phyloP scores from a whole-genome alignment of 2,329 filamentous ascomycete genomes.

The Aureobasidium sp. region DNA sequence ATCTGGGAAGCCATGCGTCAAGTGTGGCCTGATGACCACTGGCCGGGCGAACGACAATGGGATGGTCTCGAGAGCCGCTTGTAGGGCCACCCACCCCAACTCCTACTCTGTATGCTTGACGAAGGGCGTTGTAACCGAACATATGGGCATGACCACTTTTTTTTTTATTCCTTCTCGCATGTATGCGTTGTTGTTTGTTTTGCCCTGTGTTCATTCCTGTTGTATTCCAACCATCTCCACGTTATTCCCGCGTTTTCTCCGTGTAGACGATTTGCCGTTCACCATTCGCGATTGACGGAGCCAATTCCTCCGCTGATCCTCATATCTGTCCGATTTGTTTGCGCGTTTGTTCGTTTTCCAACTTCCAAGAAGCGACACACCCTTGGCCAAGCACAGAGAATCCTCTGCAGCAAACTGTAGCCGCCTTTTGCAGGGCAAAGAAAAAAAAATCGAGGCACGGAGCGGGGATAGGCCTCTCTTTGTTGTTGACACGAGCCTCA shows the following conservation, averaged over 20 bases:
- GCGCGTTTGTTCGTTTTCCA: not conserved
- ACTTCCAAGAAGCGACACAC: not conserved
- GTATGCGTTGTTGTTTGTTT: not conserved
- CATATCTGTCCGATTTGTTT: not conserved
- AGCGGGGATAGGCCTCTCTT: not conserved
- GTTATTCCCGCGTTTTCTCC: not conserved
- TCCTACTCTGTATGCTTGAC: not conserved
- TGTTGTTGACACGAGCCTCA: not conserved
- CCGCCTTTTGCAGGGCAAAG: not conserved
- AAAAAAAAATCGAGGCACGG: not conserved
- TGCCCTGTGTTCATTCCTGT: too few species aligned
- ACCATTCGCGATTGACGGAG: not conserved
- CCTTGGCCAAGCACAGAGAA: too few species aligned
- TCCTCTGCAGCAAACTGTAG: not conserved
- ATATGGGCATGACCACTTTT: not conserved
- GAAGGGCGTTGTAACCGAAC: not conserved
- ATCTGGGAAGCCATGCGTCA: constrained; percentile 89
- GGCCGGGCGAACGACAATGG: constrained; percentile 65
- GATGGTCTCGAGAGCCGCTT: constrained; percentile 69
- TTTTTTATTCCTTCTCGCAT: not conserved
- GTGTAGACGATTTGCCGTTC: not conserved
- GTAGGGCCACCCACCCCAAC: constrained; percentile 31
- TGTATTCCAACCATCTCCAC: not conserved
- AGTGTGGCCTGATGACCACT: constrained; percentile 85
- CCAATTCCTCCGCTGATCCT: not conserved